Evolutionary conservation across 2,329 filamentous ascomycete species (phyloP).

Genomic region (Botryotinia convoluta): DNA sequence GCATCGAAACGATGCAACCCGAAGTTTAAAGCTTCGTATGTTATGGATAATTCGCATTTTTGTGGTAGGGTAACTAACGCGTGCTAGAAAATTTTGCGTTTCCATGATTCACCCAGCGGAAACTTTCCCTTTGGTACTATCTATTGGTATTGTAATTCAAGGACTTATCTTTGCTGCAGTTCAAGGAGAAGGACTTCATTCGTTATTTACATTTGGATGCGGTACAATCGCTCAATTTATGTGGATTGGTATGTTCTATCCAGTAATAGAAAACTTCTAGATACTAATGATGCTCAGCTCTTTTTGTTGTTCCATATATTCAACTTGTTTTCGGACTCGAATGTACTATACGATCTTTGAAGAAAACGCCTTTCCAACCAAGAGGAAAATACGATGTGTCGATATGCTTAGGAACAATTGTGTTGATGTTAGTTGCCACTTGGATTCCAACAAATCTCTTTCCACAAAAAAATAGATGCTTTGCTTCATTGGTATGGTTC

Average conservation of each 20-base stretch:
- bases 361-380: conserved; percentile 54
- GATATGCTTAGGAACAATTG: conserved; percentile 53
- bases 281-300: conserved; percentile 47
- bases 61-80: conserved; percentile 27
- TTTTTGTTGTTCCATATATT: conserved; percentile 65
- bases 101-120: conserved; percentile 39
- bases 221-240: conserved; percentile 54
- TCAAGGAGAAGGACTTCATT: conserved; percentile 54
- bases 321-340: conserved; percentile 66
- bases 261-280: background rate
- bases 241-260: conserved; percentile 53
- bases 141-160: conserved; percentile 57
- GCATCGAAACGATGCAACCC: conserved; percentile 37
- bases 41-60: conserved; percentile 38
- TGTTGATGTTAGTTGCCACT: conserved; percentile 51
- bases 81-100: conserved; percentile 37
- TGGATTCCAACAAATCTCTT: conserved; percentile 58
- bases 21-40: conserved; percentile 44
- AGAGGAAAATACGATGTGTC: conserved; percentile 59
- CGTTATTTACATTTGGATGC: conserved; percentile 52
- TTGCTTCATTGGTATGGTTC: conserved; percentile 67
- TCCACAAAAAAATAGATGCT: conserved; percentile 58
- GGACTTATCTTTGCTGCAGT: conserved; percentile 55
- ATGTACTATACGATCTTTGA: conserved; percentile 54
- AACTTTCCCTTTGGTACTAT: conserved; percentile 54